These are phyloP conservation scores for Aureobasidium lini DNA, from an alignment of 2,329 filamentous ascomycete species.

Conservation along the genomic window DNA sequence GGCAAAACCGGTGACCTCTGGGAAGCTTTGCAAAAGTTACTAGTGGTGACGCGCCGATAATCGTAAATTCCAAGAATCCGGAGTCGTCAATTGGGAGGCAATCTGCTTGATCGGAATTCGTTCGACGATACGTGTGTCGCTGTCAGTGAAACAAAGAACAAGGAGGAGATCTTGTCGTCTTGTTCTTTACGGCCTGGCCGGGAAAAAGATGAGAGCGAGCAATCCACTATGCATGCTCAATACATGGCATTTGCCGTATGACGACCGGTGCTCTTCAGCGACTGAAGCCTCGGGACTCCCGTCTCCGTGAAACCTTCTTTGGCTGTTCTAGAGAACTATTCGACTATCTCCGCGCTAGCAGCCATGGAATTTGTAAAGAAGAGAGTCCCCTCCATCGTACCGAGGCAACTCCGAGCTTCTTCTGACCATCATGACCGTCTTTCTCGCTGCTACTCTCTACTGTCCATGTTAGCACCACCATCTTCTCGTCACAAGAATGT, in stretches of 20 bases:
- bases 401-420: neutral
- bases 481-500: neutral
- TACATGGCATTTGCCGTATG: slow-evolving; percentile 11
- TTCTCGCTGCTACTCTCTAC: neutral
- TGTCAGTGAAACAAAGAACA: neutral
- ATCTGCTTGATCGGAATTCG: neutral
- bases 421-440: neutral
- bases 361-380: slow-evolving; percentile 5
- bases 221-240: neutral
- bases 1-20: slow-evolving; percentile 3
- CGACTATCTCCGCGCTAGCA: slow-evolving; percentile 6
- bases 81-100: neutral
- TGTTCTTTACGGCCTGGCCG: neutral
- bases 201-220: slow-evolving; percentile 6
- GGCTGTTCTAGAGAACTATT: slow-evolving; percentile 1
- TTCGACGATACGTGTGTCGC: slow-evolving; percentile 10
- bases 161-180: neutral
- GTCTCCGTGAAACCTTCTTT: slow-evolving; percentile 4
- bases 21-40: slow-evolving; percentile 11
- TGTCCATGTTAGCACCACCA: neutral
- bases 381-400: neutral
- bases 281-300: slow-evolving; percentile 5
- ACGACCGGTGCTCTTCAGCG: slow-evolving; percentile 6
- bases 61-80: slow-evolving; percentile 1
- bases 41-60: slow-evolving; percentile 8